A percentile compares a stretch with the other conserved stretches of the same genome.
Evolutionary conservation across 306 rosid genomes (phyloP).

Genomic region (Gynostemma pentaphyllum): DNA sequence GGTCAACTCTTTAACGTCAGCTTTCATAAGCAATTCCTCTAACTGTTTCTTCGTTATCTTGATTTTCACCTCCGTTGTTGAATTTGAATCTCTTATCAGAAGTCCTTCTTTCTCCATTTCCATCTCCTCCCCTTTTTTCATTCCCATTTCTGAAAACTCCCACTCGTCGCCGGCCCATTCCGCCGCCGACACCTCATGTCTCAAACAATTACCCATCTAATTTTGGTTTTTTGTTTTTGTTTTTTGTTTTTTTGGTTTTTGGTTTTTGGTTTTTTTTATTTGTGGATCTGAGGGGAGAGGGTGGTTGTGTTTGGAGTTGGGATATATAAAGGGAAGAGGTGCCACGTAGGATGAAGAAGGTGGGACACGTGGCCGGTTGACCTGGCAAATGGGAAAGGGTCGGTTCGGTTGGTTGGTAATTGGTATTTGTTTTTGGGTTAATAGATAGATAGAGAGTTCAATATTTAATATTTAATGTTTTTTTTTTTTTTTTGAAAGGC

Average conservation of each 20-base stretch:
- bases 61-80: constrained; percentile 46
- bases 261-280: neutral
- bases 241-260: neutral
- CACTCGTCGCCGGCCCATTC: constrained; percentile 36
- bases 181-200: constrained; percentile 28
- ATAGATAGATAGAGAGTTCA: too few relatives aligned
- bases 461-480: too few relatives aligned
- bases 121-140: neutral
- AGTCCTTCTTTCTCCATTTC: constrained; percentile 3
- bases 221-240: neutral
- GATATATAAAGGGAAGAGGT: neutral
- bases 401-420: too few relatives aligned
- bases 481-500: too few relatives aligned
- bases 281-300: neutral
- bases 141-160: constrained; percentile 16
- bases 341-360: constrained; percentile 4
- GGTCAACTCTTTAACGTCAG: constrained; percentile 37
- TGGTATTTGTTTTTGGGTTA: too few relatives aligned
- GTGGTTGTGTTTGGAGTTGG: neutral
- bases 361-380: neutral
- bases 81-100: too few relatives aligned
- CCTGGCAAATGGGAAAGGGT: neutral
- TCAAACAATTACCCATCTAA: constrained; percentile 72
- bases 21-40: constrained; percentile 39
- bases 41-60: constrained; percentile 70